Evolutionary conservation across 805 yeast genomes (phyloP).

Genomic region (Kodamaea kaohsiungensis): DNA sequence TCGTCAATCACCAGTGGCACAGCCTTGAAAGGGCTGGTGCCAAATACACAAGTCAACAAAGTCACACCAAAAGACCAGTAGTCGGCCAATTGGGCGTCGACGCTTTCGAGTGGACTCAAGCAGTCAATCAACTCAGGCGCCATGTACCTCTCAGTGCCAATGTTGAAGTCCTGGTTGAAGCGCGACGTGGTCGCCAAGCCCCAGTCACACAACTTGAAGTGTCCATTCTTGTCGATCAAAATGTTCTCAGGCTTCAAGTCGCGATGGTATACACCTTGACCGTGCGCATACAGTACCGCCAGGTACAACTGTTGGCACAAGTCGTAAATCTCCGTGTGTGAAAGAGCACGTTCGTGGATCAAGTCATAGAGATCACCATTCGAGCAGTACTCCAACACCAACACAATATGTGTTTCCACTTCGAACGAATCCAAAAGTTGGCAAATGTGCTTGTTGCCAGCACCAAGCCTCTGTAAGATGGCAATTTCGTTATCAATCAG

Average conservation of each 20-base stretch:
- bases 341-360: slow-evolving; percentile 27
- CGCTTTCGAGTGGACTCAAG: slow-evolving; percentile 1
- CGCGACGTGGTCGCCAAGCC: slow-evolving; percentile 43
- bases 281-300: slow-evolving; percentile 58
- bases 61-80: slow-evolving; percentile 58
- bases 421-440: slow-evolving; percentile 59
- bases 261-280: slow-evolving; percentile 55
- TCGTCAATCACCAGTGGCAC: slow-evolving; percentile 29
- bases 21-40: slow-evolving; percentile 51
- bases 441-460: slow-evolving; percentile 51
- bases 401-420: slow-evolving; percentile 48
- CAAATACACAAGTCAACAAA: slow-evolving; percentile 49
- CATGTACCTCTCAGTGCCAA: slow-evolving; percentile 63
- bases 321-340: slow-evolving; percentile 13
- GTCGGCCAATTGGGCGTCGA: slow-evolving; percentile 40
- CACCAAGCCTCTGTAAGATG: slow-evolving; percentile 34
- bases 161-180: slow-evolving; percentile 35
- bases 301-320: slow-evolving; percentile 47
- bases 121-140: slow-evolving; percentile 56
- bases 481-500: slow-evolving; percentile 51
- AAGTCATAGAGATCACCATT: slow-evolving; percentile 70
- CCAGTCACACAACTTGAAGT: slow-evolving; percentile 58
- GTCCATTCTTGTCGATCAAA: slow-evolving; percentile 53
- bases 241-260: slow-evolving; percentile 62
- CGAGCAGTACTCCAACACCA: slow-evolving; percentile 67